Evolutionary conservation across 2,329 filamentous ascomycete genomes (phyloP), one percentile per base, ranked within the genome.

Genomic region (Eurotiales sp.): DNA sequence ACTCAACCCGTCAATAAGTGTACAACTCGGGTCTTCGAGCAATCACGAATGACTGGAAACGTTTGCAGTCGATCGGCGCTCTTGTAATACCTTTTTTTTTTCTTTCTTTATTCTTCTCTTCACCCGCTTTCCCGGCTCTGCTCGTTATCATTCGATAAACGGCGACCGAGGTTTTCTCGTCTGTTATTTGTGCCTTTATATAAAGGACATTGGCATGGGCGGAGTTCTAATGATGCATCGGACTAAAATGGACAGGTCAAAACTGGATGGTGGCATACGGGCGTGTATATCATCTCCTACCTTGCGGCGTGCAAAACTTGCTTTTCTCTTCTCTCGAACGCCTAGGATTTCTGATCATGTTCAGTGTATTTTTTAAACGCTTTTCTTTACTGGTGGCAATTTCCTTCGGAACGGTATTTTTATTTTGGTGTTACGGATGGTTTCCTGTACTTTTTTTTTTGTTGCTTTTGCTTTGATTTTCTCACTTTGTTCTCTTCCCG

Each of bases 181-280:
- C 50, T 51, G 52, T 57, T 57, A 58, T 58, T 59, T 59, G 53
- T 57, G 53, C 52, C 57, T 55, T 55, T 32, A 53, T 51, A 49
- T n/a, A 50, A 57, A 59, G 58, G 55, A 54, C 56, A 60, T 53
- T 63, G 66, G 66, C 66, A 69, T 68, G 64, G 65, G 56, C 61
- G 62, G 66, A 54, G 66, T 69, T 65, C 66, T 69, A 57, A 68
- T 63, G 66, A 69, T 68, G 60, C 63, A 62, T 65, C 61, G 65
- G 67, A 59, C 57, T 51, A 66, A 68, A 67, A 64, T 58, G 63
- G 60, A 65, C 58, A 59, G 63, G 50, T 59, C 57, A 63, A 55
- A 61, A 62, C 59, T 55, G 58, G 56, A 53, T 60, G 62, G 58
- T 60, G 55, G 36, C 59, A 60, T 58, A 56, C 55, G 55, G 56